A percentile compares a stretch with the other conserved stretches of the same genome.
phyloP scores from a whole-genome alignment of 345 rosid genomes.

The Adansonia digitata region DNA sequence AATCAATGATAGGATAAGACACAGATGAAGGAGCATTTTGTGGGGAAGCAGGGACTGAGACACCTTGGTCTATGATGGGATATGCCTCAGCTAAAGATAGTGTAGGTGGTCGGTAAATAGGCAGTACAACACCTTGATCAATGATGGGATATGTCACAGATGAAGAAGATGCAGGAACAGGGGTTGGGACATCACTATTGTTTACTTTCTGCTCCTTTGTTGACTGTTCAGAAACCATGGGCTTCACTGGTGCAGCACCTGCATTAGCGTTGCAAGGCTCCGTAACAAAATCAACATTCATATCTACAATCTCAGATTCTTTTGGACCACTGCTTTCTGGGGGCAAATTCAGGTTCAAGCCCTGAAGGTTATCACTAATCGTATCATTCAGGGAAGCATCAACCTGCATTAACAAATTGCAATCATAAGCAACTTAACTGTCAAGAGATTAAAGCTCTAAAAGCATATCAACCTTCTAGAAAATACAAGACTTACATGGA shows the following conservation, averaged over 20 bases:
- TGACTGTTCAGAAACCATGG: conserved; percentile 24
- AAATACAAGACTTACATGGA: conserved; percentile 43
- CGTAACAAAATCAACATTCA: conserved; percentile 29
- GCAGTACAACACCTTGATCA: conserved; percentile 20
- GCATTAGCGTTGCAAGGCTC: conserved; percentile 19
- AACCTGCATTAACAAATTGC: conserved; percentile 37
- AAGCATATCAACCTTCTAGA: neutral
- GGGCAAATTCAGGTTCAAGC: conserved; percentile 65
- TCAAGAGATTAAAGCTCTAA: neutral
- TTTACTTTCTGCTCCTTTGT: conserved; percentile 35
- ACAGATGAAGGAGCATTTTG: conserved; percentile 23
- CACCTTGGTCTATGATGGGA: conserved; percentile 9
- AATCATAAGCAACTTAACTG: neutral
- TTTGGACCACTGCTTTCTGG: conserved; percentile 33
- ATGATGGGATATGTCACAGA: conserved; percentile 9
- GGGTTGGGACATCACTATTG: conserved; percentile 15
- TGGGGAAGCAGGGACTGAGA: conserved; percentile 15
- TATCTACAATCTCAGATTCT: conserved; percentile 22
- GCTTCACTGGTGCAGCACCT: conserved; percentile 15
- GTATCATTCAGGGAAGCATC: conserved; percentile 43
- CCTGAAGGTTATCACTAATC: conserved; percentile 26
- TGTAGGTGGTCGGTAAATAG: conserved; percentile 16
- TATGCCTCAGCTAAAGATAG: conserved; percentile 1
- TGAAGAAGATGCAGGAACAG: conserved; percentile 22
- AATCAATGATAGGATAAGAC: conserved; percentile 46